These are phyloP conservation scores for Aspergillus hancockii DNA, from an alignment of 495 filamentous ascomycete species.

Conservation along the genomic window DNA sequence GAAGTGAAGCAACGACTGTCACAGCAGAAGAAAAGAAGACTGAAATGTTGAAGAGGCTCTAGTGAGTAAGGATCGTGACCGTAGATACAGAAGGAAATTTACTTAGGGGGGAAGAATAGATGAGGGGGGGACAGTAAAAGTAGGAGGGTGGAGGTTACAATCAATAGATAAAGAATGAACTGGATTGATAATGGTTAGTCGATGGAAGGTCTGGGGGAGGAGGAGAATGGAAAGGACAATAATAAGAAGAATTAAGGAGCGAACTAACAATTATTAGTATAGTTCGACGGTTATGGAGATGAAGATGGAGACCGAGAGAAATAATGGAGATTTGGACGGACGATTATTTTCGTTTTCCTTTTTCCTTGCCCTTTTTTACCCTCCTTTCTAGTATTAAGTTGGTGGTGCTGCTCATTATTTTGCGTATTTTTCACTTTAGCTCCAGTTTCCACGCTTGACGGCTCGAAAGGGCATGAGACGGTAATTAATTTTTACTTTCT, in stretches of 20 bases:
- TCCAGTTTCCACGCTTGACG: background rate
- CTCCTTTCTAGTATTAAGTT: background rate
- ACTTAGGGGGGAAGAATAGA: background rate
- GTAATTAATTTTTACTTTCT: background rate
- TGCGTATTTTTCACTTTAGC: background rate
- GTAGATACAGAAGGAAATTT: background rate
- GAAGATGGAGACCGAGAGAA: slow-evolving; percentile 3
- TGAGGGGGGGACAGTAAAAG: background rate
- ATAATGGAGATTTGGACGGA: slow-evolving; percentile 6
- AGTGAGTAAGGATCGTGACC: background rate
- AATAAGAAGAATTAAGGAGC: slow-evolving; percentile 5
- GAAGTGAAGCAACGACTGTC: slow-evolving; percentile 4
- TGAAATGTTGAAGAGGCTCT: slow-evolving; percentile 2
- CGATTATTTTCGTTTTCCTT: background rate
- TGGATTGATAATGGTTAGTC: slow-evolving; percentile 8
- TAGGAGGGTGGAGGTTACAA: background rate
- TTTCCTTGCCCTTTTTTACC: background rate
- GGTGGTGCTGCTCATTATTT: background rate
- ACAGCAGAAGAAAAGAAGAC: background rate
- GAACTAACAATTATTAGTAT: slow-evolving; percentile 4
- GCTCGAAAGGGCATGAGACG: background rate
- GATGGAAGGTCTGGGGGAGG: slow-evolving; percentile 12
- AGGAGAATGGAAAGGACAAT: slow-evolving; percentile 8
- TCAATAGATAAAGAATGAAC: slow-evolving; percentile 13
- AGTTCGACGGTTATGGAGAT: background rate